Conservation (phyloP, 2,329 filamentous ascomycete genomes). For the Amesomyces nigricolor region DNA sequence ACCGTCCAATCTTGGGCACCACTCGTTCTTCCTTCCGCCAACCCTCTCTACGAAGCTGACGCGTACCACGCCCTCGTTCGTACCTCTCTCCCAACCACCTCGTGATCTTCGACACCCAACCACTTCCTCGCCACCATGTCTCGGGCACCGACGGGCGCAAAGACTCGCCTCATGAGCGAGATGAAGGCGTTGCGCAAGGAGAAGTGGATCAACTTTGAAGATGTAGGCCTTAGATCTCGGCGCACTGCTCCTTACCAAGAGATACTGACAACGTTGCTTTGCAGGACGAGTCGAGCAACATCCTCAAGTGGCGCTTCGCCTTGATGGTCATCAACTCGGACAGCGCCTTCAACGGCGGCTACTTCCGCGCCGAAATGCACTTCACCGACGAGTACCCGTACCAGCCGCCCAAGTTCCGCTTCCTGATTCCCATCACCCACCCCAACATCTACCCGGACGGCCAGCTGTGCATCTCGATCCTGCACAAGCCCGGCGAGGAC, state of each 20-base stretch:
- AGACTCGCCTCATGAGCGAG: conserved; percentile 85
- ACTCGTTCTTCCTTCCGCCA: too few relatives aligned
- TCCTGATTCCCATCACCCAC: conserved; percentile 73
- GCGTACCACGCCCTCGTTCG: not conserved
- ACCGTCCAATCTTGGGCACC: too few relatives aligned
- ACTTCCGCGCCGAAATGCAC: conserved; percentile 82
- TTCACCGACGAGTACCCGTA: conserved; percentile 89
- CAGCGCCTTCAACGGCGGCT: conserved; percentile 86
- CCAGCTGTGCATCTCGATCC: conserved; percentile 90
- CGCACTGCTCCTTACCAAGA: too few relatives aligned
- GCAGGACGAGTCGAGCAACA: conserved; percentile 60
- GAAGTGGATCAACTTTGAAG: conserved; percentile 86
- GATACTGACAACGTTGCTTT: not conserved
- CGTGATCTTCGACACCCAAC: not conserved
- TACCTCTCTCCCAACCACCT: not conserved
- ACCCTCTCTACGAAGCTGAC: not conserved
- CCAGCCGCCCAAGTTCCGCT: conserved; percentile 81
- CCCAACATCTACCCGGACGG: conserved; percentile 92
- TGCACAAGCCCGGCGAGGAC: conserved; percentile 88
- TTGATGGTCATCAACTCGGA: conserved; percentile 91
- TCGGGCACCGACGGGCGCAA: conserved; percentile 42
- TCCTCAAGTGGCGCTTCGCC: conserved; percentile 81
- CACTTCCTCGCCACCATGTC: conserved; percentile 13
- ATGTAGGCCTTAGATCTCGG: conserved; percentile 14
- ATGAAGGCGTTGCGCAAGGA: conserved; percentile 76